Conservation (phyloP, 2,329 filamentous ascomycete species). For the Claviceps fusiformis region DNA sequence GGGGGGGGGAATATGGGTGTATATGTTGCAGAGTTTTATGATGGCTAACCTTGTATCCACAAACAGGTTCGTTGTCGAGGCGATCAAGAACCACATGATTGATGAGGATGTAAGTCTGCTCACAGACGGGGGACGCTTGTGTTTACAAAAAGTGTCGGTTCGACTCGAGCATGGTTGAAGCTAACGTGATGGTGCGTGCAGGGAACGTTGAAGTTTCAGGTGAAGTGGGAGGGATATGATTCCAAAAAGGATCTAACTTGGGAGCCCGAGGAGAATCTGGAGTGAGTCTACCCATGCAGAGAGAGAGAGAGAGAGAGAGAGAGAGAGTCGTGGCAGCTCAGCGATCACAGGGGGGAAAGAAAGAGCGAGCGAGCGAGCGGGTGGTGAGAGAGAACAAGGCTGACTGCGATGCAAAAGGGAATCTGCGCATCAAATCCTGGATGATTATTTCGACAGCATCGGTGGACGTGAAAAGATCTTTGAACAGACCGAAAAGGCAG, state of each 20-base stretch:
- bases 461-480: constrained; percentile 49
- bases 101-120: constrained; percentile 34
- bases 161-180: neutral
- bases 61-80: constrained; percentile 57
- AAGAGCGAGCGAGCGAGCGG: no score
- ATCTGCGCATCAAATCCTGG: constrained; percentile 45
- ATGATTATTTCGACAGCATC: constrained; percentile 47
- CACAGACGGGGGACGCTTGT: no score
- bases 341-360: neutral
- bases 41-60: neutral
- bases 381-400: no score
- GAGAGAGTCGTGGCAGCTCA: neutral
- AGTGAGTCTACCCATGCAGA: constrained; percentile 10
- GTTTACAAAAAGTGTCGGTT: no score
- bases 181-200: constrained; percentile 12
- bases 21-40: no score
- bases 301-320: no score
- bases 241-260: constrained; percentile 59
- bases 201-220: constrained; percentile 46
- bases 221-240: constrained; percentile 73
- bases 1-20: no score
- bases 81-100: constrained; percentile 53
- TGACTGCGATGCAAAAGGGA: constrained; percentile 24
- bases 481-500: constrained; percentile 34
- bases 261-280: constrained; percentile 59